These are phyloP conservation scores for Diaporthe amygdali DNA, from an alignment of 2,329 filamentous ascomycete species.

Conservation along the genomic window DNA sequence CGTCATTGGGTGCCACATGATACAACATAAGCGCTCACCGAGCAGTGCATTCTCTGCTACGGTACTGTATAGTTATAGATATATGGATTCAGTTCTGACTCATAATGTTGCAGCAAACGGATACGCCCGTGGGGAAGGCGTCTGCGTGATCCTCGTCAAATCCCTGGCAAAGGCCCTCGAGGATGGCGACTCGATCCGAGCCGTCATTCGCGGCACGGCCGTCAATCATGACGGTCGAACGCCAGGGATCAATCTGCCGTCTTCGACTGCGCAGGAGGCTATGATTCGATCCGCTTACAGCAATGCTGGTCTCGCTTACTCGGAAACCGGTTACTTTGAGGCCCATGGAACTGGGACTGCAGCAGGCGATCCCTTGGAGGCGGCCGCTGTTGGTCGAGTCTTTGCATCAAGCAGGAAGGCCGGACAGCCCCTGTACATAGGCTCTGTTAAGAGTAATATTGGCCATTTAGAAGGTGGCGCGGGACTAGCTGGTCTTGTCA, in stretches of 20 bases:
- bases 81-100: neutral
- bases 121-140: constrained; percentile 58
- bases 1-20: neutral
- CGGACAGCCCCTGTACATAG: constrained; percentile 35
- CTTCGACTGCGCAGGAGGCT: constrained; percentile 40
- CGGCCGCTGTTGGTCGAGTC: neutral
- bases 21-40: neutral
- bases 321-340: constrained; percentile 41
- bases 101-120: constrained; percentile 42
- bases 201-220: neutral
- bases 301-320: constrained; percentile 42
- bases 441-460: constrained; percentile 45
- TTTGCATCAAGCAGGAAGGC: constrained; percentile 31
- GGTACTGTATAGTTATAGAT: neutral
- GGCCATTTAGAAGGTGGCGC: constrained; percentile 54
- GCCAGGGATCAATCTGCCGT: constrained; percentile 43
- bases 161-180: constrained; percentile 47
- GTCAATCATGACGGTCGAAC: constrained; percentile 54
- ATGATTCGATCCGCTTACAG: constrained; percentile 47
- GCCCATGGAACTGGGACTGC: constrained; percentile 45
- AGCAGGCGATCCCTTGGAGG: constrained; percentile 31
- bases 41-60: neutral
- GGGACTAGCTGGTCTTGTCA: constrained; percentile 50
- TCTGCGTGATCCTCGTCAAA: constrained; percentile 53
- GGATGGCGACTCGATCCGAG: constrained; percentile 39